Evolutionary conservation across 208 protist genomes (phyloP), one percentile per base, ranked within the genome.

Genomic region (Phytomonas sp.): DNA sequence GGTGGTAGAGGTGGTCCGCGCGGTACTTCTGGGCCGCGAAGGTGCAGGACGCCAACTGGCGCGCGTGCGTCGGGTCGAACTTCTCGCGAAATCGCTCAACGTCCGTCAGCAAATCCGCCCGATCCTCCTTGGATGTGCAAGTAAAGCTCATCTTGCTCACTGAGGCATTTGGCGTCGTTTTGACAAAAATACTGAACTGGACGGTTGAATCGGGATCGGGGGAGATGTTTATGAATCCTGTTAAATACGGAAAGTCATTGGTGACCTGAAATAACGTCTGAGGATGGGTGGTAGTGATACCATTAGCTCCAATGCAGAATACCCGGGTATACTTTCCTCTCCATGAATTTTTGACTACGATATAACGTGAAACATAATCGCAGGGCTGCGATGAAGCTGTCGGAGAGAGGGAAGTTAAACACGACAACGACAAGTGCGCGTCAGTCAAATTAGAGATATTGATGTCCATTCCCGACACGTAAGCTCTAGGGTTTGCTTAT

Each of bases 291-390:
- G 93, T 97, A 40, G 90, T 82, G 29, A 95, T 52, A 32, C 78
- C 61, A 0, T 63, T 63, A 4, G 59, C 63, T 10, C 88, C 82
- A 11, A 96, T 73, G 63, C 82, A 86, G 74, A 97, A 91, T 31
- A 96, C 84, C 40, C 94, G 89, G 7, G 79, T 88, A 77, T 94
- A 96, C 70, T 85, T 89, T 0, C 93, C 93, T 29, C 82, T 79
- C 91, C 93, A 97, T 16, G 87, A 94, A 67, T 82, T 81, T 74
- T 97, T 97, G 2, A 84, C 82, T 2, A 97, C 93, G 0, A 75
- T 87, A 60, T 84, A 93, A 66, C 92, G 83, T 0, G 83, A 67
- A 8, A 75, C 81, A 61, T 91, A 94, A 34, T 89, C 76, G 29
- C 80, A 49, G 0, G 40, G 6, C 40, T 2, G 11, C 40, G 40